Conservation (phyloP, 495 filamentous ascomycete genomes). For the Neurospora sp. region DNA sequence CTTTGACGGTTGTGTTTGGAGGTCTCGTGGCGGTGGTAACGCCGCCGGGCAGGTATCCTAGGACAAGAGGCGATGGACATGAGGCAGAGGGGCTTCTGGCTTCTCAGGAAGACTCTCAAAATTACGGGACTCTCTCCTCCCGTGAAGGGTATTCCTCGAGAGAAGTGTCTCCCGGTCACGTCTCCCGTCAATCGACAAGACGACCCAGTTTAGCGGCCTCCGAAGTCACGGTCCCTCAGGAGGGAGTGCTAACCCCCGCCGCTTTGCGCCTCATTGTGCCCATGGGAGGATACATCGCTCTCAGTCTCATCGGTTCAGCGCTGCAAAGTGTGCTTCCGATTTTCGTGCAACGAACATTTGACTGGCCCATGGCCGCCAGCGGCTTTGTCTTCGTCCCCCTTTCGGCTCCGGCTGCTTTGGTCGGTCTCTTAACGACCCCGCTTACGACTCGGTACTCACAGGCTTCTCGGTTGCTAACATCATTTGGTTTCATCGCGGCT, state of each 20-base stretch:
- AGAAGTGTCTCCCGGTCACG: neutral
- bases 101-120: neutral
- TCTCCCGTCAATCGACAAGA: neutral
- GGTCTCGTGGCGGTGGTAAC: slow-evolving; percentile 2
- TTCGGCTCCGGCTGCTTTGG: slow-evolving; percentile 13
- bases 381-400: slow-evolving; percentile 16
- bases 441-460: slow-evolving; percentile 9
- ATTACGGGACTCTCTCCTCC: slow-evolving; percentile 14
- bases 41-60: neutral
- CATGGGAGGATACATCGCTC: slow-evolving; percentile 15
- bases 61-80: neutral
- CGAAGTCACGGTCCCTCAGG: neutral
- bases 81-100: neutral
- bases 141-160: neutral
- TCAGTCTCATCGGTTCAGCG: slow-evolving; percentile 14
- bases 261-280: slow-evolving; percentile 10
- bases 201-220: neutral
- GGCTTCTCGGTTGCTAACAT: slow-evolving; percentile 10
- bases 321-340: slow-evolving; percentile 18
- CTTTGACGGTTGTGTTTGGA: slow-evolving; percentile 5
- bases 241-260: neutral
- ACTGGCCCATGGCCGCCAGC: slow-evolving; percentile 9
- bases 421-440: slow-evolving; percentile 9
- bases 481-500: slow-evolving; percentile 15
- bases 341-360: slow-evolving; percentile 9